phyloP scores from a whole-genome alignment of 1,284 basidiomycete genomes.

The Somion occarium region DNA sequence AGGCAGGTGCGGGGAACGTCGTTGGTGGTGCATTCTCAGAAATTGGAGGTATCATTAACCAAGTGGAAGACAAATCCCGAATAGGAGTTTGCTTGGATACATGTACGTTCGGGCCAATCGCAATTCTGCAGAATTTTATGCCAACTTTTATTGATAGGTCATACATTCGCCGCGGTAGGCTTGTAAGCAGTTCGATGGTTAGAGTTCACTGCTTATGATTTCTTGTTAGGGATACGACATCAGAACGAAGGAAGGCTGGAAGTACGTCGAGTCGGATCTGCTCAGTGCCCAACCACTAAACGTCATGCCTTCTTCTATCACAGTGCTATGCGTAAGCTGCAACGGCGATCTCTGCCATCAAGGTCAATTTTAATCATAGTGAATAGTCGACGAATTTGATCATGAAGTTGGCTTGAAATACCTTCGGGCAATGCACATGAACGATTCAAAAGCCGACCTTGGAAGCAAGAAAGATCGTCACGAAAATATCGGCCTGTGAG shows the following conservation, averaged over 20 bases:
- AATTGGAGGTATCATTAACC: slow-evolving; percentile 62
- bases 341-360: not conserved
- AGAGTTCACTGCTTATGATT: not conserved
- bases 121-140: too few relatives aligned
- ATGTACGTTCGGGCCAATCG: slow-evolving; percentile 58
- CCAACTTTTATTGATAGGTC: slow-evolving; percentile 41
- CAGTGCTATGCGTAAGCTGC: not conserved
- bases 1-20: slow-evolving; percentile 81
- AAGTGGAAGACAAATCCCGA: slow-evolving; percentile 71
- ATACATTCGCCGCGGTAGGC: slow-evolving; percentile 74
- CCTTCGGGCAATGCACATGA: slow-evolving; percentile 79
- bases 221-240: slow-evolving; percentile 72
- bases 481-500: slow-evolving; percentile 79
- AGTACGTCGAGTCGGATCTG: slow-evolving; percentile 38
- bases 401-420: slow-evolving; percentile 64
- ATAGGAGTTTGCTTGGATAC: slow-evolving; percentile 87
- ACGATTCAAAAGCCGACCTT: slow-evolving; percentile 71
- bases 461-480: slow-evolving; percentile 74
- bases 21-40: slow-evolving; percentile 73
- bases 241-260: slow-evolving; percentile 59
- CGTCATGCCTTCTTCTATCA: not conserved
- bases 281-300: not conserved
- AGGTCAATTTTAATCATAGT: slow-evolving; percentile 7
- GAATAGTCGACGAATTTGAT: slow-evolving; percentile 60
- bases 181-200: not conserved